Percentiles rank a stretch among this genome's conserved stretches.
These are phyloP conservation scores for Wickerhamiella alocasiicola DNA, from an alignment of 805 yeast species.

Conservation along the genomic window DNA sequence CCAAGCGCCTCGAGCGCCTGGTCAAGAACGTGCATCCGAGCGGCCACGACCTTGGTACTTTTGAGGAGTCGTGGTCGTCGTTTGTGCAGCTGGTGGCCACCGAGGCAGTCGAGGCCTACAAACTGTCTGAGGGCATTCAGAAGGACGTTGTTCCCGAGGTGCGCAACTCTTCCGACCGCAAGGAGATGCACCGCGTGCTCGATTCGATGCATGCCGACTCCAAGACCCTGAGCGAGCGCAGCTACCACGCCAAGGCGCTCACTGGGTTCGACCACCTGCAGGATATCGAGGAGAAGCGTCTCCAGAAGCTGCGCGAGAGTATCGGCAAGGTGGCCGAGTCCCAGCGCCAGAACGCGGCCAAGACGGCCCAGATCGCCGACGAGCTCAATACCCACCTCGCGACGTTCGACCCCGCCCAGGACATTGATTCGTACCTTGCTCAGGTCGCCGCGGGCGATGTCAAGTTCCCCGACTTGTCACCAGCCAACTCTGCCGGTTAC, in stretches of 20 bases:
- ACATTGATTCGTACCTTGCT: constrained; percentile 43
- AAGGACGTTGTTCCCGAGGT: constrained; percentile 6
- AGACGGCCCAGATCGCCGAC: constrained; percentile 42
- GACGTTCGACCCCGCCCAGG: constrained; percentile 48
- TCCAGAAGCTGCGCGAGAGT: constrained; percentile 49
- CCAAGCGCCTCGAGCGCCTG: constrained; percentile 33
- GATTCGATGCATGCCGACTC: constrained; percentile 2
- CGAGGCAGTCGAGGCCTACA: constrained; percentile 2
- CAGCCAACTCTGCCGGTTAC: constrained; percentile 10
- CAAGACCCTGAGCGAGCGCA: constrained; percentile 7
- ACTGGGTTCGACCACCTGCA: constrained; percentile 42
- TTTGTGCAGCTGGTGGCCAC: constrained; percentile 6
- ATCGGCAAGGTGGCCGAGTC: constrained; percentile 55
- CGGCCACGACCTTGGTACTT: constrained; percentile 7
- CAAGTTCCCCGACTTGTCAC: constrained; percentile 7
- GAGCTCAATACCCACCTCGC: constrained; percentile 51
- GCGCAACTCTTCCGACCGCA: constrained; percentile 9
- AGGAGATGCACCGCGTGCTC: neutral
- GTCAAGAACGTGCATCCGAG: constrained; percentile 5
- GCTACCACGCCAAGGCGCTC: constrained; percentile 5
- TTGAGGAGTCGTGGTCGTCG: constrained; percentile 5
- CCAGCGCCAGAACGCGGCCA: constrained; percentile 39
- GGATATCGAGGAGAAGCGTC: constrained; percentile 35
- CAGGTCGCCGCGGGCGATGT: constrained; percentile 19
- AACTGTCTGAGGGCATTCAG: neutral